These are phyloP conservation scores for Aspergillus transmontanensis DNA, from an alignment of 2,329 filamentous ascomycete species.

Conservation along the genomic window DNA sequence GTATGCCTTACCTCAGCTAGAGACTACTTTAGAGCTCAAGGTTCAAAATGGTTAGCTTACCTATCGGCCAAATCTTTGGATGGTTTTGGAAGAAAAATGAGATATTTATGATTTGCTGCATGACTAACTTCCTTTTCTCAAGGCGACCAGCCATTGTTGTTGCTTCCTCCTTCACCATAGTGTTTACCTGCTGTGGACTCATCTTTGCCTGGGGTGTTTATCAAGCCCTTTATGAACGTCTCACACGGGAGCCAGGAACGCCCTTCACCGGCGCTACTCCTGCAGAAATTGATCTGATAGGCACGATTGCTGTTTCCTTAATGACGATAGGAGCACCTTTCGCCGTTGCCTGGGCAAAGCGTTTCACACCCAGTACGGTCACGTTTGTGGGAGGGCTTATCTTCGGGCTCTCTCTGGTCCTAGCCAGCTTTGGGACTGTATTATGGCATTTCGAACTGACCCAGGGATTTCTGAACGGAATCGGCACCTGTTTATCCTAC, in stretches of 20 bases:
- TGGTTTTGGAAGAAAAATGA: no score
- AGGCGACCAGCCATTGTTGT: constrained; percentile 17
- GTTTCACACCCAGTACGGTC: constrained; percentile 35
- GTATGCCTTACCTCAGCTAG: no score
- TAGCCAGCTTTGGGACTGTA: constrained; percentile 36
- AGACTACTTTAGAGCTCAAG: no score
- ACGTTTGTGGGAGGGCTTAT: constrained; percentile 37
- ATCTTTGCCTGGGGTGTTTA: constrained; percentile 48
- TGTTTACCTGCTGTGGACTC: constrained; percentile 41
- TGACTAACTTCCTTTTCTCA: background rate
- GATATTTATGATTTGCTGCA: no score
- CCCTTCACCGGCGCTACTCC: constrained; percentile 40
- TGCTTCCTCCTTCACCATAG: constrained; percentile 30
- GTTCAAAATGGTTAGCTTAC: no score
- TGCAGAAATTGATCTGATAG: constrained; percentile 43
- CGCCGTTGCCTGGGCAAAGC: constrained; percentile 39
- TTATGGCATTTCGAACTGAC: constrained; percentile 39
- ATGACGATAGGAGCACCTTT: constrained; percentile 44
- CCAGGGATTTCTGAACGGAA: constrained; percentile 43
- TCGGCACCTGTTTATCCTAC: constrained; percentile 43
- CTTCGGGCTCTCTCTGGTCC: constrained; percentile 36
- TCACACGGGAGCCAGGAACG: constrained; percentile 26
- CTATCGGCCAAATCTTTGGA: no score
- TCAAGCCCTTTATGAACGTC: constrained; percentile 43
- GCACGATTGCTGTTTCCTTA: constrained; percentile 39